Conservation (phyloP, 1,284 basidiomycete genomes). For the Coniophora puteana region DNA sequence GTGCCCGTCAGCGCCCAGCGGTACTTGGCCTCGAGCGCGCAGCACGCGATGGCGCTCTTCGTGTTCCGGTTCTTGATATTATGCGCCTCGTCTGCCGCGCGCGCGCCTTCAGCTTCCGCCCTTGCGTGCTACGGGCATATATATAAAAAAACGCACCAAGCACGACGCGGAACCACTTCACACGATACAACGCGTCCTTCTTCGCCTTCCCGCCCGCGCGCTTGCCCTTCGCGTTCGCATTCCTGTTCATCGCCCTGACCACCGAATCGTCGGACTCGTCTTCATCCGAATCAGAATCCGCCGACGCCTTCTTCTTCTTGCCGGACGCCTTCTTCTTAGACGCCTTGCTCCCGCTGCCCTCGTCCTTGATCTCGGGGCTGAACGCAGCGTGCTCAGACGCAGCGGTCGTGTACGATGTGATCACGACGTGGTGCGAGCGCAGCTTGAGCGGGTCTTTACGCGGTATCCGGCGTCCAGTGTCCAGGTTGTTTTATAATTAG, state of each 20-base stretch:
- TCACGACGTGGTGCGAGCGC: slow-evolving; percentile 68
- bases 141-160: slow-evolving; percentile 52
- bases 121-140: slow-evolving; percentile 2
- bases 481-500: slow-evolving; percentile 4
- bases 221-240: slow-evolving; percentile 36
- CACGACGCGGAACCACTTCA: slow-evolving; percentile 85
- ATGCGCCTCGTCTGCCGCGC: slow-evolving; percentile 85
- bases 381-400: slow-evolving; percentile 68
- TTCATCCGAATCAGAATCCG: slow-evolving; percentile 31
- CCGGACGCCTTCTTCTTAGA: slow-evolving; percentile 32
- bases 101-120: background rate
- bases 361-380: slow-evolving; percentile 44
- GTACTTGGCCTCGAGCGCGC: slow-evolving; percentile 72
- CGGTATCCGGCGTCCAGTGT: background rate
- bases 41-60: slow-evolving; percentile 80
- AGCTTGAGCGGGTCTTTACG: slow-evolving; percentile 56
- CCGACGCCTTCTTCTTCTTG: slow-evolving; percentile 29
- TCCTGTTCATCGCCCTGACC: slow-evolving; percentile 19
- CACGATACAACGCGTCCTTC: slow-evolving; percentile 71
- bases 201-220: slow-evolving; percentile 33
- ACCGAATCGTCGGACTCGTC: slow-evolving; percentile 39
- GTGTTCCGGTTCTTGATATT: slow-evolving; percentile 94
- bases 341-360: slow-evolving; percentile 36
- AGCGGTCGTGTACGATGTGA: slow-evolving; percentile 82
- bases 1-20: slow-evolving; percentile 92